phyloP scores from a whole-genome alignment of 2,329 filamentous ascomycete species.

The Pleomassaria siparia region DNA sequence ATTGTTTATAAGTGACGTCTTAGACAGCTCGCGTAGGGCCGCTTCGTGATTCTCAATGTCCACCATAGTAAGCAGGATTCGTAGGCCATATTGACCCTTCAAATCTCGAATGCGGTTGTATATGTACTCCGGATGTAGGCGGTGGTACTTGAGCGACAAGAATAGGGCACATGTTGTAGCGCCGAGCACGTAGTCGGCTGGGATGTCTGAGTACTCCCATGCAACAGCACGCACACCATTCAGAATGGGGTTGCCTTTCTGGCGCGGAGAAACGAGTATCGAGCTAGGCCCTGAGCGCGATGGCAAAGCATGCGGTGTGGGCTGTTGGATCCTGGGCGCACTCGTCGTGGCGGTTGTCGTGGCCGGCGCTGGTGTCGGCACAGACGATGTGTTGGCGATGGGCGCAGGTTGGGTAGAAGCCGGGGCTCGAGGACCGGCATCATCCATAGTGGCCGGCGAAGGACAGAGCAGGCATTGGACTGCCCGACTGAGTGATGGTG shows the following conservation, averaged over 20 bases:
- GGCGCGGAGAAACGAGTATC: constrained; percentile 86
- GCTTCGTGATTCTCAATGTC: constrained; percentile 96
- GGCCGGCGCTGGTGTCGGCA: constrained; percentile 10
- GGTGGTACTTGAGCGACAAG: constrained; percentile 93
- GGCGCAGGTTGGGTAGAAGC: constrained; percentile 1
- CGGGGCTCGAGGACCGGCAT: constrained; percentile 18
- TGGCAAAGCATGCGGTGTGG: constrained; percentile 82
- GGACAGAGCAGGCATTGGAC: constrained; percentile 9
- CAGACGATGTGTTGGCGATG: constrained; percentile 19
- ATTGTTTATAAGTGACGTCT: constrained; percentile 89
- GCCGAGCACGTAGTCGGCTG: constrained; percentile 88
- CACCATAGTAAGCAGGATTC: constrained; percentile 85
- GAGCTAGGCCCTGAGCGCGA: constrained; percentile 67
- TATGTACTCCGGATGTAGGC: constrained; percentile 95
- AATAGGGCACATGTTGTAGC: constrained; percentile 88
- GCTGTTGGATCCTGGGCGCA: constrained; percentile 68
- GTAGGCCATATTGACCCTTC: constrained; percentile 81
- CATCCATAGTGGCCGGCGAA: constrained; percentile 35
- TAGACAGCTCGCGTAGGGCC: constrained; percentile 82
- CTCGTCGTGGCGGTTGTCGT: constrained; percentile 4
- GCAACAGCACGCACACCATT: constrained; percentile 77
- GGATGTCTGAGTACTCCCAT: constrained; percentile 98
- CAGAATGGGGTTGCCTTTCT: constrained; percentile 93
- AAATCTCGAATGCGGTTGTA: constrained; percentile 87
- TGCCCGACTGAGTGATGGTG: background rate